Evolutionary conservation across 2,329 filamentous ascomycete species (phyloP).

Genomic region (Penicillium janthinellum): DNA sequence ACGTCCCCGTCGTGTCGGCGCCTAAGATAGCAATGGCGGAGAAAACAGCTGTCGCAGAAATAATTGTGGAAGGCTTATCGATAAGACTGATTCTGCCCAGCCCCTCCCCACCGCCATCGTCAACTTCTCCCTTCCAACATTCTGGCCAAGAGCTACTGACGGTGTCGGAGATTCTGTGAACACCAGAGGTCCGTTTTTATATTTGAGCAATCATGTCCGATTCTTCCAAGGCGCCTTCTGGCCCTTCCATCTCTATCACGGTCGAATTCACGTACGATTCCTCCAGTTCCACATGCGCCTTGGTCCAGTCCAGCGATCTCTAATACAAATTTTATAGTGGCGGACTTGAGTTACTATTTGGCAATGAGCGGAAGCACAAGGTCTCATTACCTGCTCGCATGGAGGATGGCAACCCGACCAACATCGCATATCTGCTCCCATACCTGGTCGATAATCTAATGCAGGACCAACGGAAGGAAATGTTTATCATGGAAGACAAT

Average conservation of each 20-base stretch:
- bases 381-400: constrained; percentile 68
- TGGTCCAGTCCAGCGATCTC: background rate
- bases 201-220: constrained; percentile 6
- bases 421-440: constrained; percentile 73
- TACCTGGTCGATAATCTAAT: constrained; percentile 81
- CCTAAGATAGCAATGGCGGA: constrained; percentile 12
- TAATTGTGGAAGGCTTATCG: constrained; percentile 39
- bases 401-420: constrained; percentile 62
- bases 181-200: background rate
- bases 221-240: constrained; percentile 9
- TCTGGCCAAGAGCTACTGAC: background rate
- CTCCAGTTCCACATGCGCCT: constrained; percentile 1
- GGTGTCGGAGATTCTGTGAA: background rate
- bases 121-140: constrained; percentile 5
- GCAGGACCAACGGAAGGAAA: constrained; percentile 80
- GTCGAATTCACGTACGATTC: constrained; percentile 71
- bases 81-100: constrained; percentile 34
- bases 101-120: constrained; percentile 21
- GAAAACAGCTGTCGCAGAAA: constrained; percentile 26
- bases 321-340: constrained; percentile 58
- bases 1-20: constrained; percentile 2
- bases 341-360: constrained; percentile 92
- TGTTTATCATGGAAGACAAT: constrained; percentile 84
- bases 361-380: constrained; percentile 72
- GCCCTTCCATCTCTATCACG: constrained; percentile 56